Evolutionary conservation across 2,329 filamentous ascomycete genomes (phyloP), one percentile per base, ranked within the genome.

Genomic region (Colletotrichum higginsianum): DNA sequence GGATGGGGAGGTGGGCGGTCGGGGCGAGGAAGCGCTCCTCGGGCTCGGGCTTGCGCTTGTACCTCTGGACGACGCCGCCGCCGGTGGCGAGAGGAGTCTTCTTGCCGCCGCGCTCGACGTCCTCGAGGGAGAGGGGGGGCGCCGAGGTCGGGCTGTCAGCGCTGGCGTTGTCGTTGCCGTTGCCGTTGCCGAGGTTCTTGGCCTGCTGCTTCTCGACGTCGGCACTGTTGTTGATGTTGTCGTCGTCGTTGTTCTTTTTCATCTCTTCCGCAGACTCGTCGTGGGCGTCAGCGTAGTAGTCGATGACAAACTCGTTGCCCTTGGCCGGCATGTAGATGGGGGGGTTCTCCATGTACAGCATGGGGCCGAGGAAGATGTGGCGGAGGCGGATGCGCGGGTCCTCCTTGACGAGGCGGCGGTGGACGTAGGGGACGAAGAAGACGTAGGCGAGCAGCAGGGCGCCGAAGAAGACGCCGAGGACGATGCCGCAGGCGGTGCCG

Each of bases 1-100:
- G 57, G 12, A 67, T 67, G 35, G 75, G 69, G 13, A 75, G 75
- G 50, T 73, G 66, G 9, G 71, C 70, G 1, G 66, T 74, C 2
- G 66, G 67, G 12, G 56, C 72, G 18, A 74, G 75, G 42, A 71
- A 75, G 4, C 74, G 72, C 38, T 76, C 76, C 6, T 78, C 79
- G 5, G 80, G 82, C 69, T 83, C 79, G 72, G 84, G 82, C 18
- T 78, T 77, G 50, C 84, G 79, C 47, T 81, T 80, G 73, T 85
- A 83, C 44, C 81, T 79, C 77, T 79, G 3, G 79, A 78, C 69
- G 82, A 63, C n/a, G 23, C 23, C 53, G n/a, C 42, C 23, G 4
- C 12, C 15, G 3, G 23, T 30, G 30, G 8, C 30, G 30, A 30
- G 30, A 30, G 42, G 49, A 3, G n/a, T 15, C 1, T n/a, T 58